phyloP scores from a whole-genome alignment of 495 filamentous ascomycete genomes.

The Aspergillus avenaceus region DNA sequence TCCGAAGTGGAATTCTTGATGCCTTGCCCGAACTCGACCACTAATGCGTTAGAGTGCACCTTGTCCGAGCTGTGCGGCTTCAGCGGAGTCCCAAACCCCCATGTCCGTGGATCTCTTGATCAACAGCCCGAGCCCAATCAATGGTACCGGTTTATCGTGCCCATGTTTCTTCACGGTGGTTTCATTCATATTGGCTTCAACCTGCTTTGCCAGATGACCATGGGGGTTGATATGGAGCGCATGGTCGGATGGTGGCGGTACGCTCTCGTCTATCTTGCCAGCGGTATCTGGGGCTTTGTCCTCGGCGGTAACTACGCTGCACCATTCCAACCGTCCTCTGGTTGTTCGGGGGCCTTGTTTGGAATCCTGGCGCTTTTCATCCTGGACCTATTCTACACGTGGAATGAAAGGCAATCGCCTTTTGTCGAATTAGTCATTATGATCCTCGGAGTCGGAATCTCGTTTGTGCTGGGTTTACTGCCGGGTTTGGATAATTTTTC shows the following conservation, averaged over 20 bases:
- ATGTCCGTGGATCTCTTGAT: conserved; percentile 30
- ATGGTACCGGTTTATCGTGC: conserved; percentile 93
- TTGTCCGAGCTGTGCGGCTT: conserved; percentile 82
- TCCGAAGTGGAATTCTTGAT: conserved; percentile 49
- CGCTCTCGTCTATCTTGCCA: conserved; percentile 78
- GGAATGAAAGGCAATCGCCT: conserved; percentile 70
- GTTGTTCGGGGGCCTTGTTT: conserved; percentile 86
- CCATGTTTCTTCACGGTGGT: conserved; percentile 93
- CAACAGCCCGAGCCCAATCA: conserved; percentile 68
- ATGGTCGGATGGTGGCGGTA: conserved; percentile 83
- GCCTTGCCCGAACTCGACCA: conserved; percentile 74
- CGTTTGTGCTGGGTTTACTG: conserved; percentile 87
- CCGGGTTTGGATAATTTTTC: conserved; percentile 96
- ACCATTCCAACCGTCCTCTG: conserved; percentile 72
- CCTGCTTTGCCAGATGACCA: conserved; percentile 78
- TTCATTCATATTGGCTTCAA: conserved; percentile 95
- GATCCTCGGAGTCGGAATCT: conserved; percentile 76
- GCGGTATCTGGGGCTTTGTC: conserved; percentile 95
- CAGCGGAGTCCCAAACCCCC: conserved; percentile 61
- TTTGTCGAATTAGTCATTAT: conserved; percentile 80
- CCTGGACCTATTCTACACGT: conserved; percentile 89
- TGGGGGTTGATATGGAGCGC: conserved; percentile 87
- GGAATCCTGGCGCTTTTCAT: conserved; percentile 84
- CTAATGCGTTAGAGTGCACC: conserved; percentile 54
- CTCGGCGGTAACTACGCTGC: conserved; percentile 91